phyloP scores from a whole-genome alignment of 2,329 filamentous ascomycete genomes.

The Aspergillus tanneri region DNA sequence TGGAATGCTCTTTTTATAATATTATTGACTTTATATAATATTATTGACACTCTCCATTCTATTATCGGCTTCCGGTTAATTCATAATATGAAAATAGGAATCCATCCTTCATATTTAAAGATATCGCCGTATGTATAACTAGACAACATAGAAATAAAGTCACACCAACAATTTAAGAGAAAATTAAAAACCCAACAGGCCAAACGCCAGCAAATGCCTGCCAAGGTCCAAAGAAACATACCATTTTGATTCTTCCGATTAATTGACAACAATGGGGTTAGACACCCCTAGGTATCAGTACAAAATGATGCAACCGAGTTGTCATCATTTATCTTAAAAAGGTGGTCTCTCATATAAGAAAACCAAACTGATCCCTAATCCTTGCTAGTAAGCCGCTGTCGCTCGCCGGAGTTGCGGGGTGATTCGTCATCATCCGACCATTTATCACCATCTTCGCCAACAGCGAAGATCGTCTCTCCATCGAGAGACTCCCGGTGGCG shows the following conservation, averaged over 20 bases:
- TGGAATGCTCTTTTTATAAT: too few relatives aligned
- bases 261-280: slow-evolving; percentile 6
- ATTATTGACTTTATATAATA: too few relatives aligned
- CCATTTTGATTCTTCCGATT: slow-evolving; percentile 8
- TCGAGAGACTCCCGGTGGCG: slow-evolving; percentile 66
- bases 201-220: slow-evolving; percentile 25
- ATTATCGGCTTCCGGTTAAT: too few relatives aligned
- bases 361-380: slow-evolving; percentile 15
- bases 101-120: slow-evolving; percentile 3
- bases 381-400: slow-evolving; percentile 52
- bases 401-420: slow-evolving; percentile 51
- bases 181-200: slow-evolving; percentile 3
- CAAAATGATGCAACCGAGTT: slow-evolving; percentile 1
- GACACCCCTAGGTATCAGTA: slow-evolving; percentile 10
- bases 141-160: not conserved
- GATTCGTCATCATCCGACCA: slow-evolving; percentile 70
- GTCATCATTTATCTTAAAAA: slow-evolving; percentile 1
- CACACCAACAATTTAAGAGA: too few relatives aligned
- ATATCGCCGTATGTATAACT: not conserved
- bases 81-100: not conserved
- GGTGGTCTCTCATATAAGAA: not conserved
- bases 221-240: slow-evolving; percentile 21
- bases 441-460: slow-evolving; percentile 81
- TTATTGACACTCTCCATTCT: too few relatives aligned
- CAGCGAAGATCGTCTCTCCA: slow-evolving; percentile 92